Percentiles rank a stretch among this genome's conserved stretches.
phyloP scores from a whole-genome alignment of 179 eudicot genomes.

The Heliamphora ciliata region DNA sequence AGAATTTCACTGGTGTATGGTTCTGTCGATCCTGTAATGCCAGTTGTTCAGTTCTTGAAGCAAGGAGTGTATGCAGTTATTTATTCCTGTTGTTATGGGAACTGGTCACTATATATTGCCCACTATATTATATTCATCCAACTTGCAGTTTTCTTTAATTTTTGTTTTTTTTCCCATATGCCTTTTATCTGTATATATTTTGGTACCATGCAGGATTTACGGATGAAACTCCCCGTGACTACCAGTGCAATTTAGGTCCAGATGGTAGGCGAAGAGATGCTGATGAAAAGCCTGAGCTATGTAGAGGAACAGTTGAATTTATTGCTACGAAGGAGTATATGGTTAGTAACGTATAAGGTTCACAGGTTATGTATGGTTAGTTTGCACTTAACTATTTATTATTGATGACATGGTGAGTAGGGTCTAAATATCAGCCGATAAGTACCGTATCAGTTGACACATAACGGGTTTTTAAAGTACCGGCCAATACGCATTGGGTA shows the following conservation, averaged over 20 bases:
- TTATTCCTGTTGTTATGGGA: neutral
- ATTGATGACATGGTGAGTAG: neutral
- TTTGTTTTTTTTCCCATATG: neutral
- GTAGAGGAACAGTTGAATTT: slow-evolving; percentile 97
- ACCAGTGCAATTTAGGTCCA: slow-evolving; percentile 92
- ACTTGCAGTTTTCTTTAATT: neutral
- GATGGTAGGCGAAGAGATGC: slow-evolving; percentile 99
- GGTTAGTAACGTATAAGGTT: slow-evolving; percentile 42
- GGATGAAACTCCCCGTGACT: slow-evolving; percentile 92
- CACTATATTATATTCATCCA: neutral
- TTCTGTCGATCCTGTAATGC: neutral
- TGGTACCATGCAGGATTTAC: slow-evolving; percentile 51
- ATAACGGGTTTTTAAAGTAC: no score
- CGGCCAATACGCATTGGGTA: no score
- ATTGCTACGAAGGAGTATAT: slow-evolving; percentile 85
- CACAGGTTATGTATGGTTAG: neutral
- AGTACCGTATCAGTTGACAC: no score
- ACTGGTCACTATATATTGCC: neutral
- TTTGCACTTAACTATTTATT: neutral
- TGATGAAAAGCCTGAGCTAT: slow-evolving; percentile 92
- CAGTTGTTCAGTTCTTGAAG: neutral
- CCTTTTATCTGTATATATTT: neutral
- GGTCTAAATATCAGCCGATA: no score
- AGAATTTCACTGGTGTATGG: neutral
- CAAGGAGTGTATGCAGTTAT: neutral